Conservation (phyloP, 2,329 filamentous ascomycete species). For the Catunica adiposa region DNA sequence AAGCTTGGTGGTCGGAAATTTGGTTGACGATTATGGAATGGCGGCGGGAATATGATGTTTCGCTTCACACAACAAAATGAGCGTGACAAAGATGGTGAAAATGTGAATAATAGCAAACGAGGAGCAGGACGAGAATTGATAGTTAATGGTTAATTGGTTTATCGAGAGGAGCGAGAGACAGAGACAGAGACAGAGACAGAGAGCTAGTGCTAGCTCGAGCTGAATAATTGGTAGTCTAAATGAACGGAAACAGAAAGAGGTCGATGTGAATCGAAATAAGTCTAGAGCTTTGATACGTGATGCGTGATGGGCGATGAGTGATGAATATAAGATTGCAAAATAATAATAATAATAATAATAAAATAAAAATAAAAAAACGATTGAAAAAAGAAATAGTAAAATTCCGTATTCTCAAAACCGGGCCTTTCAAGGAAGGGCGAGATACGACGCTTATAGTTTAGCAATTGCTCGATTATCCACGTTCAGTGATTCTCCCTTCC, state of each 20-base stretch:
- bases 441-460: no score
- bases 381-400: not conserved
- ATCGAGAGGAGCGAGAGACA: not conserved
- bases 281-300: not conserved
- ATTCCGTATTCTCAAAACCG: no score
- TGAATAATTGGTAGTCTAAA: not conserved
- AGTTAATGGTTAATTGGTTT: no score
- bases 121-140: no score
- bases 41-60: no score
- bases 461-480: no score
- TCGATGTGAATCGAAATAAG: not conserved
- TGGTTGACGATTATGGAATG: no score
- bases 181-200: not conserved
- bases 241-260: not conserved
- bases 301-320: not conserved
- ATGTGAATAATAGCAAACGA: no score
- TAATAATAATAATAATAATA: not conserved
- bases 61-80: no score
- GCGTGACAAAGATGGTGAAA: no score
- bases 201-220: not conserved
- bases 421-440: no score
- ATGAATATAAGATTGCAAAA: not conserved
- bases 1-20: not conserved
- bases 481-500: no score
- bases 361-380: constrained; percentile 6